Base-by-base conservation (phyloP, 2,329 filamentous ascomycete genomes). In the Pseudogymnoascus sp. region DNA sequence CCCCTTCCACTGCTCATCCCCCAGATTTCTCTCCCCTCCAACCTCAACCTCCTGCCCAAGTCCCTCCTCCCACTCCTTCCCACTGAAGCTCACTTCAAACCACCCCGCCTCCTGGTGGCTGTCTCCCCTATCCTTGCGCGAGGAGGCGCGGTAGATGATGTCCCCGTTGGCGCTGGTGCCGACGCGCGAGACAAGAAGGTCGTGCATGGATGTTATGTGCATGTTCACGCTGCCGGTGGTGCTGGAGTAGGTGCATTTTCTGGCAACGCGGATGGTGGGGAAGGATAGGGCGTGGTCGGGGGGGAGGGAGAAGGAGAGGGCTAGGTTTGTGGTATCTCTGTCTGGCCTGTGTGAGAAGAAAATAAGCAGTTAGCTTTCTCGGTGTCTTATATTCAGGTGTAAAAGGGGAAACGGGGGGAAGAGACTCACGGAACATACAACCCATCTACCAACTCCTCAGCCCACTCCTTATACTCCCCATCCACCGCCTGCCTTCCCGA, bases 381-480 rank as follows among this genome's bases (percentile, higher is more conserved):
- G 18, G n/a, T n/a, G n/a, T n/a, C n/a, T n/a, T 21, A 21, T 3
- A 21, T 21, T 3, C 21, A 21, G 3, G 21, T 21, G 21, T 21
- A 60, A n/a, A 27, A 13, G 8, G 8, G 60, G 25, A 12, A 12
- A 42, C 7, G 33, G 25, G 3, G 12, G 4, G 15, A 12, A 4
- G 2, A 5, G 1, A 67, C 70, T 69, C 64, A 71, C 71, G 67
- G 67, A 58, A 72, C 66, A 58, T 66, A 67, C 3, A 72, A 61
- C 10, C 65, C 66, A 4, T 60, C 18, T 29, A 65, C n/a, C 3
- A 72, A 42, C 9, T 59, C 63, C 2, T 33, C 37, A 1, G 62
- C 67, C 37, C 71, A 63, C 5, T 60, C 48, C 7, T 37, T 36
- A 52, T 68, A 68, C 37, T 66, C 63, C 10, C 67, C 60, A 18